Percentiles rank a stretch among this genome's conserved stretches.
Evolutionary conservation across 345 rosid genomes (phyloP).

Genomic region (Brassica incana): DNA sequence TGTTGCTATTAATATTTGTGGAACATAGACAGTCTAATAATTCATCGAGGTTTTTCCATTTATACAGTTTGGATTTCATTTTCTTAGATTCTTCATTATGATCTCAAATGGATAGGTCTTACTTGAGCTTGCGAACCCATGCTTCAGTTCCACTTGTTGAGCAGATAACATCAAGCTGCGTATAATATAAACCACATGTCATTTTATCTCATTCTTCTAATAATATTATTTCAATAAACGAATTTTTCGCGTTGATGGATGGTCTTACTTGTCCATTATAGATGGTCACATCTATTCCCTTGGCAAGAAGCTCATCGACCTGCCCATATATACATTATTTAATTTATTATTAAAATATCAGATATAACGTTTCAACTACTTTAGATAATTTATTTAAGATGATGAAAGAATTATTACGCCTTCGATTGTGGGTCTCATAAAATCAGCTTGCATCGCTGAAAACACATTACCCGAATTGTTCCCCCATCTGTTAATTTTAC

Average conservation of each 20-base stretch:
- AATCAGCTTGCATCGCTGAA: slow-evolving; percentile 52
- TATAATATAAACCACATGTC: slow-evolving; percentile 10
- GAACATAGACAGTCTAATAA: background rate
- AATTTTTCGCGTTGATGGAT: background rate
- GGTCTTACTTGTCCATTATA: slow-evolving; percentile 84
- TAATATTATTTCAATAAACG: background rate
- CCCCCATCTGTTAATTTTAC: slow-evolving; percentile 66
- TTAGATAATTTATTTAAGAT: background rate
- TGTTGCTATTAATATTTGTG: background rate
- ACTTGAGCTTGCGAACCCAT: slow-evolving; percentile 91
- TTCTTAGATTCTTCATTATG: background rate
- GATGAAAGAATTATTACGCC: slow-evolving; percentile 48
- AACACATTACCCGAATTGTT: slow-evolving; percentile 61
- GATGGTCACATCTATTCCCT: slow-evolving; percentile 72
- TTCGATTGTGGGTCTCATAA: slow-evolving; percentile 74
- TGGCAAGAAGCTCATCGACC: slow-evolving; percentile 79
- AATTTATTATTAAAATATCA: background rate
- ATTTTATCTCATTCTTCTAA: slow-evolving; percentile 11
- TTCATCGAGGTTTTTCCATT: background rate
- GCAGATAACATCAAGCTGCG: slow-evolving; percentile 82
- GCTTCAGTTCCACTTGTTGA: slow-evolving; percentile 84
- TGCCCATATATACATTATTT: slow-evolving; percentile 19
- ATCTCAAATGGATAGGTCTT: slow-evolving; percentile 20
- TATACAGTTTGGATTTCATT: background rate
- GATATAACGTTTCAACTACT: slow-evolving; percentile 3